Conservation (phyloP, 2,329 filamentous ascomycete species). For the Colletotrichum truncatum region DNA sequence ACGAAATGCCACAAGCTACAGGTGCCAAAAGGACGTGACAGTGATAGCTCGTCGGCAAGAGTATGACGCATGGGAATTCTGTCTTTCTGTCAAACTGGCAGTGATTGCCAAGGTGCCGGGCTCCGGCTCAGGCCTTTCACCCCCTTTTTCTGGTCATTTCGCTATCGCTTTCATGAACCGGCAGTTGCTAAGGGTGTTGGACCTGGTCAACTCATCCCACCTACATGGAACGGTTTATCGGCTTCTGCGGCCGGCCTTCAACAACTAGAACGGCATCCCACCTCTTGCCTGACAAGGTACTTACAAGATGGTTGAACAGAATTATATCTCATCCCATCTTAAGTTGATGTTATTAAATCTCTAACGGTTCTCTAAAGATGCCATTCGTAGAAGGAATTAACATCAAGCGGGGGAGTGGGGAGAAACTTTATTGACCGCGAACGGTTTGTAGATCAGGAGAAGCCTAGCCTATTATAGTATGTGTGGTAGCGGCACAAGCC, state of each 20-base stretch:
- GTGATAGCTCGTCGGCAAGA: background rate
- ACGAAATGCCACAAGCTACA: background rate
- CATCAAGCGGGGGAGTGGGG: background rate
- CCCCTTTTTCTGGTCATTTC: background rate
- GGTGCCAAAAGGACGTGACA: background rate
- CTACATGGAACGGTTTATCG: conserved; percentile 1
- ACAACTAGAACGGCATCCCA: background rate
- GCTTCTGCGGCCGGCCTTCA: background rate
- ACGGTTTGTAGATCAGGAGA: conserved; percentile 13
- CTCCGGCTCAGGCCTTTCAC: background rate
- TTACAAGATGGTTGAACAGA: background rate
- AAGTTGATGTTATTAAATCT: background rate
- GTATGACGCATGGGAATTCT: background rate
- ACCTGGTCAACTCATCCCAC: background rate
- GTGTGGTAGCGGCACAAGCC: background rate
- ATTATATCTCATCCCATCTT: background rate
- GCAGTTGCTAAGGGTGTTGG: background rate
- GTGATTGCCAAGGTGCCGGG: conserved; percentile 1
- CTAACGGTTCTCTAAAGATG: background rate
- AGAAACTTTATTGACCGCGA: background rate
- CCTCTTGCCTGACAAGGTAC: background rate
- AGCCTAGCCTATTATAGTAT: background rate
- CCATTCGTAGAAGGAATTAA: background rate
- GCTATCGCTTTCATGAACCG: conserved; percentile 8
- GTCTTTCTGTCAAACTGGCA: background rate